Conservation (phyloP, 805 yeast genomes). For the Candida saitoana region DNA sequence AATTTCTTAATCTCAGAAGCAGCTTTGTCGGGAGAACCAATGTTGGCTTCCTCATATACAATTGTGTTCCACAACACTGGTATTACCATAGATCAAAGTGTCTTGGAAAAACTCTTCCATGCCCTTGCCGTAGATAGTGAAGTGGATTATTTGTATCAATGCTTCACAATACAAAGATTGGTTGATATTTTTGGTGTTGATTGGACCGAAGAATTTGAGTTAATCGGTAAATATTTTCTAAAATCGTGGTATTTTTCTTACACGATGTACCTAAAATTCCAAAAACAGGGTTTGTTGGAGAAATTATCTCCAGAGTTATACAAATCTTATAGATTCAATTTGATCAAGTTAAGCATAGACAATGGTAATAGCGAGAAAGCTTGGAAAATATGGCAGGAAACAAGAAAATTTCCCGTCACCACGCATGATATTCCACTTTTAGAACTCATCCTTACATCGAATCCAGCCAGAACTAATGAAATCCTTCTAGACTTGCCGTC, state of each 20-base stretch:
- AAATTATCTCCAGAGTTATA: neutral
- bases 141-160: conserved; percentile 8
- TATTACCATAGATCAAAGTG: conserved; percentile 1
- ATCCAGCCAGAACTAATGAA: neutral
- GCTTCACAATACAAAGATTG: conserved; percentile 11
- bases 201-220: conserved; percentile 3
- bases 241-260: neutral
- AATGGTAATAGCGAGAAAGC: conserved; percentile 1
- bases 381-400: neutral
- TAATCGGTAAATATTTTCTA: neutral
- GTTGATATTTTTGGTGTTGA: conserved; percentile 5
- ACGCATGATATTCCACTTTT: neutral
- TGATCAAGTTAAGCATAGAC: neutral
- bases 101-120: conserved; percentile 7
- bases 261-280: neutral
- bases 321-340: neutral
- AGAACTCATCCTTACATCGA: neutral
- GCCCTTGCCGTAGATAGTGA: conserved; percentile 11
- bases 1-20: conserved; percentile 16
- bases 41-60: conserved; percentile 19
- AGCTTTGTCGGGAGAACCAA: conserved; percentile 17
- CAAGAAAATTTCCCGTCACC: neutral
- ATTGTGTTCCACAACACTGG: conserved; percentile 7
- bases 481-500: neutral
- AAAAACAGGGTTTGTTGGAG: neutral